phyloP scores from a whole-genome alignment of 495 filamentous ascomycete genomes.

The Echria macrotheca region DNA sequence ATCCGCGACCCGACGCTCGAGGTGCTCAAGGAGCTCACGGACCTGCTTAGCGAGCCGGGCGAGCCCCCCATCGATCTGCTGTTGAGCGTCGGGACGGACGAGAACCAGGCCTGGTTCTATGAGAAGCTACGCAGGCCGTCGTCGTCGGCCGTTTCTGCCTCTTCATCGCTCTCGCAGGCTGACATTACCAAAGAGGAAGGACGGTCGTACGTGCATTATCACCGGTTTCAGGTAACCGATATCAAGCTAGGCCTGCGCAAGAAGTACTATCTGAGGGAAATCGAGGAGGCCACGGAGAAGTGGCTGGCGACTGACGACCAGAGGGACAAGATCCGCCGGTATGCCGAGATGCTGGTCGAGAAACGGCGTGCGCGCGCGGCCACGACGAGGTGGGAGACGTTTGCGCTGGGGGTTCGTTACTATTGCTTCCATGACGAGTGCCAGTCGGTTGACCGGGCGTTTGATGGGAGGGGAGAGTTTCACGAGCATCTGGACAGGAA shows the following conservation, averaged over 20 bases:
- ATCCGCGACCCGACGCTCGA: constrained; percentile 30
- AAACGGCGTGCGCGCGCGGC: constrained; percentile 16
- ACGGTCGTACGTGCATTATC: constrained; percentile 21
- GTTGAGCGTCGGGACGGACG: constrained; percentile 26
- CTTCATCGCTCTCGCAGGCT: neutral
- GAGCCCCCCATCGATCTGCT: constrained; percentile 26
- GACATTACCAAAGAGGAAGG: constrained; percentile 17
- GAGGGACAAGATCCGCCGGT: constrained; percentile 10
- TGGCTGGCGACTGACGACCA: constrained; percentile 18
- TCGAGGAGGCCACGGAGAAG: constrained; percentile 22
- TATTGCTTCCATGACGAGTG: constrained; percentile 23
- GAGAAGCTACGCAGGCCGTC: constrained; percentile 19
- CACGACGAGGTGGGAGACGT: constrained; percentile 30
- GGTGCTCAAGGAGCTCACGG: constrained; percentile 25
- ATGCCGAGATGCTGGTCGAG: constrained; percentile 21
- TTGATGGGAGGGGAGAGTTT: constrained; percentile 22
- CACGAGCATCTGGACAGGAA: constrained; percentile 24
- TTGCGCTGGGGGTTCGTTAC: constrained; percentile 28
- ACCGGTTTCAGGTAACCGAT: constrained; percentile 24
- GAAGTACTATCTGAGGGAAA: constrained; percentile 20
- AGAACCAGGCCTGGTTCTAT: constrained; percentile 31
- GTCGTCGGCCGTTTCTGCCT: neutral
- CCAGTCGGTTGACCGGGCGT: constrained; percentile 4
- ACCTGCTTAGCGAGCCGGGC: constrained; percentile 16
- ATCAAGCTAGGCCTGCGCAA: constrained; percentile 21